phyloP scores from a whole-genome alignment of 164 flowering plant genomes.

The Vitis amurensis region DNA sequence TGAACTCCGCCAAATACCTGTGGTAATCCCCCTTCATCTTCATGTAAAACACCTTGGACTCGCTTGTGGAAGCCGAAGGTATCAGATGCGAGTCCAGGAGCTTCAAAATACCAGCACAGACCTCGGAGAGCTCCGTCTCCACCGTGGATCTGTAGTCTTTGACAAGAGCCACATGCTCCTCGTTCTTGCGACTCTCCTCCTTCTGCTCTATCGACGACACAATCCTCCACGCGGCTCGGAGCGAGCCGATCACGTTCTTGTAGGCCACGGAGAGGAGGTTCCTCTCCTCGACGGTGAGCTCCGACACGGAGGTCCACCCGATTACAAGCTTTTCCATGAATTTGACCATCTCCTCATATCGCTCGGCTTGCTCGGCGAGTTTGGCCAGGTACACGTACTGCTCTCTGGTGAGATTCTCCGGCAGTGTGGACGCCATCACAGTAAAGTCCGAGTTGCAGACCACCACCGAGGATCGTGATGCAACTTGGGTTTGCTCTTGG shows the following conservation, averaged over 20 bases:
- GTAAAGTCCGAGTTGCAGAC: too few species aligned
- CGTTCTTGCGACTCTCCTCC: conserved; percentile 77
- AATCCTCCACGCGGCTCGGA: conserved; percentile 87
- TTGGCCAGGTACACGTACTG: conserved; percentile 75
- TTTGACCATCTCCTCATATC: conserved; percentile 85
- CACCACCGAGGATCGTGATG: too few species aligned
- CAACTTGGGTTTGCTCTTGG: too few species aligned
- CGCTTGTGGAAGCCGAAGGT: conserved; percentile 52
- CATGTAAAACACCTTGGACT: conserved; percentile 72
- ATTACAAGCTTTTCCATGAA: conserved; percentile 75
- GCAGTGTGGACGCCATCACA: conserved; percentile 16
- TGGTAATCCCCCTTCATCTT: conserved; percentile 94
- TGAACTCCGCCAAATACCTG: conserved; percentile 77
- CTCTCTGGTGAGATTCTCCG: conserved; percentile 57
- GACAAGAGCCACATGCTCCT: conserved; percentile 60
- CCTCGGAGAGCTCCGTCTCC: conserved; percentile 54
- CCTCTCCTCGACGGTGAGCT: conserved; percentile 81
- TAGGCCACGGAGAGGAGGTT: conserved; percentile 84
- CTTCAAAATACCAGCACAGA: conserved; percentile 62
- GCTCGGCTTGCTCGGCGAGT: conserved; percentile 81
- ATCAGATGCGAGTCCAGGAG: conserved; percentile 55
- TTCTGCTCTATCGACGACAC: conserved; percentile 88
- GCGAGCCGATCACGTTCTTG: conserved; percentile 84
- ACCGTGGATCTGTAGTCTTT: conserved; percentile 65
- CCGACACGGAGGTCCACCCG: conserved; percentile 34